Conservation (phyloP, 177 flowering plant species). For the Telopea speciosissima region DNA sequence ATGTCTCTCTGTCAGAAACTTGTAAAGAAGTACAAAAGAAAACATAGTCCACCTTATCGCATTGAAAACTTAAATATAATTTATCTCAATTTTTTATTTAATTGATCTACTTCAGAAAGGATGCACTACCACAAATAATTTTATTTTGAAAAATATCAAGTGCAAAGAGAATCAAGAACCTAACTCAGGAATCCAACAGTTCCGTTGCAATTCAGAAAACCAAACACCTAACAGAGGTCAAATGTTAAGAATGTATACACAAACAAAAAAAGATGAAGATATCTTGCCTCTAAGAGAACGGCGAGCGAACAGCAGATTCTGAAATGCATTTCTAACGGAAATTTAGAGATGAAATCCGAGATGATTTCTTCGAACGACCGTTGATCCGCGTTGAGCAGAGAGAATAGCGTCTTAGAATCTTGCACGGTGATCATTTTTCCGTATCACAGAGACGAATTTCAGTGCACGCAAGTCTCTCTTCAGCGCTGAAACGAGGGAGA, state of each 20-base stretch:
- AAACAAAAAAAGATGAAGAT: not conserved
- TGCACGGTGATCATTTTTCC: conserved; percentile 32
- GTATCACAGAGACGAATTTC: too few relatives aligned
- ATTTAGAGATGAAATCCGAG: conserved; percentile 47
- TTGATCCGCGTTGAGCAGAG: conserved; percentile 42
- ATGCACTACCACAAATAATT: too few relatives aligned
- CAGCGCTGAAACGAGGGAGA: too few relatives aligned
- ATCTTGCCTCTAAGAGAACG: conserved; percentile 40
- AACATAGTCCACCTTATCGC: too few relatives aligned
- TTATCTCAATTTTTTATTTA: too few relatives aligned
- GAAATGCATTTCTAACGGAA: conserved; percentile 41
- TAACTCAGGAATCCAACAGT: not conserved
- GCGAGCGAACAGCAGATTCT: conserved; percentile 44
- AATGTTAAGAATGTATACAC: not conserved
- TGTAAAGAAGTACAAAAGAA: too few relatives aligned
- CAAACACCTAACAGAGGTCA: conserved; percentile 9
- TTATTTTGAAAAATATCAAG: too few relatives aligned
- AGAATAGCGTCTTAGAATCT: conserved; percentile 31
- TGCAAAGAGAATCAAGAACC: too few relatives aligned
- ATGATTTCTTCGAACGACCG: conserved; percentile 44
- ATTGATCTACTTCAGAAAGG: too few relatives aligned
- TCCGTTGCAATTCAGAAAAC: not conserved
- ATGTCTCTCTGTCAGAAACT: too few relatives aligned
- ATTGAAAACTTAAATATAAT: too few relatives aligned
- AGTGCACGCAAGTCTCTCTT: too few relatives aligned